Conservation (phyloP, 2,329 filamentous ascomycete genomes). For the Botrytis galanthina region DNA sequence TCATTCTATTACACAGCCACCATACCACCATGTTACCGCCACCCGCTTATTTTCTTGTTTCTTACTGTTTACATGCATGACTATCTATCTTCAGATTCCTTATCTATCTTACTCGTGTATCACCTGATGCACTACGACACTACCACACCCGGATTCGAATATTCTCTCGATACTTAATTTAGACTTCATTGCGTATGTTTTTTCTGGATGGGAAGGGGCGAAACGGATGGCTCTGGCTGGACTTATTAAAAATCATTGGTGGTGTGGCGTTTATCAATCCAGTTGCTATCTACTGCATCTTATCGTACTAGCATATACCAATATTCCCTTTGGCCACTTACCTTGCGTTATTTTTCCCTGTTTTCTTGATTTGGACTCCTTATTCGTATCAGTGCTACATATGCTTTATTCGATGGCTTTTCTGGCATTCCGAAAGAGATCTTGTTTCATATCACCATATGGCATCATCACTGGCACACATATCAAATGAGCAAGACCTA, state of each 20-base stretch:
- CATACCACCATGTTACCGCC: slow-evolving; percentile 7
- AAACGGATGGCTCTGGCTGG: slow-evolving; percentile 9
- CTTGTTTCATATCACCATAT: slow-evolving; percentile 13
- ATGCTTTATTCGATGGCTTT: slow-evolving; percentile 8
- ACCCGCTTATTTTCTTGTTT: slow-evolving; percentile 16
- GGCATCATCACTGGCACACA: slow-evolving; percentile 11
- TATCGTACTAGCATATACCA: slow-evolving; percentile 21
- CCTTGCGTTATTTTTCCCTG: slow-evolving; percentile 5
- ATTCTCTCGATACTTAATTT: slow-evolving; percentile 10
- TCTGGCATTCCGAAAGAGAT: background rate
- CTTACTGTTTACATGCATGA: slow-evolving; percentile 12
- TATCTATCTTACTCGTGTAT: slow-evolving; percentile 12
- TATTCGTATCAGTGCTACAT: slow-evolving; percentile 10
- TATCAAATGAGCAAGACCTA: slow-evolving; percentile 2
- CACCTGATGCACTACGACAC: slow-evolving; percentile 13
- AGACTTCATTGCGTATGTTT: slow-evolving; percentile 10
- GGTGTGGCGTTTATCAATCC: slow-evolving; percentile 12
- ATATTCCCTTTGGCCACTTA: slow-evolving; percentile 8
- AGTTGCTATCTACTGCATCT: slow-evolving; percentile 8
- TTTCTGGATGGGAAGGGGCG: background rate
- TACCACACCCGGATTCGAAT: background rate
- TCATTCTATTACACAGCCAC: slow-evolving; percentile 3
- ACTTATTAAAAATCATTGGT: slow-evolving; percentile 9
- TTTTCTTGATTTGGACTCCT: slow-evolving; percentile 5
- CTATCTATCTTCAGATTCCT: slow-evolving; percentile 9